Evolutionary conservation across 2,329 filamentous ascomycete species (phyloP), one percentile per base, ranked within the genome.

Genomic region (Fusarium virguliforme): DNA sequence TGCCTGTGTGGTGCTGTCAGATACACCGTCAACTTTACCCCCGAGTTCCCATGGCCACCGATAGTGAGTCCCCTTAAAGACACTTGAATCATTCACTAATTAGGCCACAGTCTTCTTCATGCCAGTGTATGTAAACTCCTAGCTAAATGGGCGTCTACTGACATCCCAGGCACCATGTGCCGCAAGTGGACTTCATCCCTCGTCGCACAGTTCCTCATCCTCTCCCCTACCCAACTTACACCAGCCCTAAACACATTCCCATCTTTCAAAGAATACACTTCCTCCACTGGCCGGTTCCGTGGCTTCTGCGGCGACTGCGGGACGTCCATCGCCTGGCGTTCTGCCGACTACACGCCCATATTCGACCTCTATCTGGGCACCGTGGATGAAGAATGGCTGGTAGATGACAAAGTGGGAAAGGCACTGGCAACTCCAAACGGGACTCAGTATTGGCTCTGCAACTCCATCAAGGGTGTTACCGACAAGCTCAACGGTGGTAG

Each of bases 161-260:
- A 54, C 18, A n/a, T 18, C 9, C 15, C 18, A 69, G 67, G 67
- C 10, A 68, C 67, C 13, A 69, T 68, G 65, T 69, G 67, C 15
- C 61, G 67, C 38, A 69, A 69, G 10, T 69, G 67, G 67, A 68
- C 67, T 12, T 68, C 67, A 8, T 69, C 67, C 18, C 46, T 65
- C 6, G 10, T 65, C 24, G 67, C 67, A 2, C 67, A 69, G 18
- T 68, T 69, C 38, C 65, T 69, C 4, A 53, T 68, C 7, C 51
- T 69, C 28, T 68, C 64, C 3, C 60, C 60, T 1, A 18, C 48
- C 2, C 55, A 68, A 4, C 40, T 68, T 6, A 48, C 8, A 15
- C 60, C 67, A 26, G 22, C 60, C 1, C 51, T 68, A 1, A 28
- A 37, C 32, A 54, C 24, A 6, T 69, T 60, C 12, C 9, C 51